Percentiles rank a stretch among this genome's conserved stretches.
Conservation (phyloP, 2,329 filamentous ascomycete genomes). For the Venturia asperata region DNA sequence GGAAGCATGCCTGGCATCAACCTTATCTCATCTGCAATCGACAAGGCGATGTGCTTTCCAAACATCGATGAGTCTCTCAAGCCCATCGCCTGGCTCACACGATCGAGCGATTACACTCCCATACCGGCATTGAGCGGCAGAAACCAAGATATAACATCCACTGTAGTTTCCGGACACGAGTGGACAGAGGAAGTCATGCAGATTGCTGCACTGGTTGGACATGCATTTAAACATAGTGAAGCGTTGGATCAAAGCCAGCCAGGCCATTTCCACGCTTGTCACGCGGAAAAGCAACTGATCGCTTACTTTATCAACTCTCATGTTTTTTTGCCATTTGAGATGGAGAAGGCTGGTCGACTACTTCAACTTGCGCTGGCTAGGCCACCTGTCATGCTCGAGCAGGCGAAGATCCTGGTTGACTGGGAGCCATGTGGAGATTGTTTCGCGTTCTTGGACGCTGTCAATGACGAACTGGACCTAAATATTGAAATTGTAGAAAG, state of each 20-base stretch:
- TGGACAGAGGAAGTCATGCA: constrained; percentile 17
- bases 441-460: background rate
- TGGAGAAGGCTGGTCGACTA: background rate
- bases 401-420: constrained; percentile 7
- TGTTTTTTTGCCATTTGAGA: background rate
- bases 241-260: background rate
- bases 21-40: background rate
- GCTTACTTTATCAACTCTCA: constrained; percentile 17
- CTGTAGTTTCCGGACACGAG: constrained; percentile 1
- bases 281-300: constrained; percentile 18
- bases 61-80: background rate
- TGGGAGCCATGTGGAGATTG: constrained; percentile 9
- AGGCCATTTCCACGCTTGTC: constrained; percentile 5
- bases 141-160: background rate
- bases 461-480: background rate
- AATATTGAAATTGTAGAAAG: constrained; percentile 8
- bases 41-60: background rate
- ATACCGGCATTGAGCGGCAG: constrained; percentile 14
- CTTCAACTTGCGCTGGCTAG: constrained; percentile 6
- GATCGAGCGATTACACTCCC: background rate
- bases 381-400: constrained; percentile 1
- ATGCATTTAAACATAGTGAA: background rate
- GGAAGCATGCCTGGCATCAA: background rate
- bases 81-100: constrained; percentile 3
- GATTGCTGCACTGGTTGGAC: constrained; percentile 9